Conservation (phyloP, 1,284 basidiomycete genomes). For the Sanghuangporus weigelae region DNA sequence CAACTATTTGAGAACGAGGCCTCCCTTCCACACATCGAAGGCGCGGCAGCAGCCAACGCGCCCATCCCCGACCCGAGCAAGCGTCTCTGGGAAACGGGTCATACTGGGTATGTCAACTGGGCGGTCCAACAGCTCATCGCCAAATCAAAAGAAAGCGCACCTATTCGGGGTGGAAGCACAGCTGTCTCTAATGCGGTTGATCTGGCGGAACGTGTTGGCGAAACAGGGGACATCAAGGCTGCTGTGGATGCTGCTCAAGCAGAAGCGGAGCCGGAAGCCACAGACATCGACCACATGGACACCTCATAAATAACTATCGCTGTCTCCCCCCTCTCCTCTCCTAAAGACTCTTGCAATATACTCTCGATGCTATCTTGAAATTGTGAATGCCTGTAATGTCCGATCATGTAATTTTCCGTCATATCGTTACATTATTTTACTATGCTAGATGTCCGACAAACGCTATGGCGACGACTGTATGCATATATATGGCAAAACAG, state of each 20-base stretch:
- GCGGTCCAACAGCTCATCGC: constrained; percentile 50
- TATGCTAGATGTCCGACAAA: constrained; percentile 5
- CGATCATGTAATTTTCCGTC: background rate
- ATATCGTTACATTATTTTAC: constrained; percentile 7
- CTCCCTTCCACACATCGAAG: constrained; percentile 47
- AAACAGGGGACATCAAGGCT: constrained; percentile 26
- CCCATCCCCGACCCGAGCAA: constrained; percentile 54
- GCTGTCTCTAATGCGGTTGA: constrained; percentile 24
- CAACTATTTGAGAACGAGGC: constrained; percentile 43
- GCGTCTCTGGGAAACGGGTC: constrained; percentile 64
- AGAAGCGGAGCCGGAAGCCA: background rate
- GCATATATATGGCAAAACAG: background rate
- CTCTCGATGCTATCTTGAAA: background rate
- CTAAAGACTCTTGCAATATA: background rate
- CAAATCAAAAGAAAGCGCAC: constrained; percentile 36
- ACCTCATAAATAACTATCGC: background rate
- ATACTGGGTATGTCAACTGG: constrained; percentile 65
- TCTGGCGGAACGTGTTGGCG: constrained; percentile 23
- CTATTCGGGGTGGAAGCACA: constrained; percentile 23
- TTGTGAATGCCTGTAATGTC: background rate
- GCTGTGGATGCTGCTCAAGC: constrained; percentile 14
- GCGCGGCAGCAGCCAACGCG: constrained; percentile 33
- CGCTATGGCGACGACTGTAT: background rate
- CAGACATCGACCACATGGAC: constrained; percentile 9
- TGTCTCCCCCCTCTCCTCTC: background rate